A percentile compares a stretch with the other conserved stretches of the same genome.
Evolutionary conservation across 2,329 filamentous ascomycete genomes (phyloP).

Genomic region (Escovopsis sp.): DNA sequence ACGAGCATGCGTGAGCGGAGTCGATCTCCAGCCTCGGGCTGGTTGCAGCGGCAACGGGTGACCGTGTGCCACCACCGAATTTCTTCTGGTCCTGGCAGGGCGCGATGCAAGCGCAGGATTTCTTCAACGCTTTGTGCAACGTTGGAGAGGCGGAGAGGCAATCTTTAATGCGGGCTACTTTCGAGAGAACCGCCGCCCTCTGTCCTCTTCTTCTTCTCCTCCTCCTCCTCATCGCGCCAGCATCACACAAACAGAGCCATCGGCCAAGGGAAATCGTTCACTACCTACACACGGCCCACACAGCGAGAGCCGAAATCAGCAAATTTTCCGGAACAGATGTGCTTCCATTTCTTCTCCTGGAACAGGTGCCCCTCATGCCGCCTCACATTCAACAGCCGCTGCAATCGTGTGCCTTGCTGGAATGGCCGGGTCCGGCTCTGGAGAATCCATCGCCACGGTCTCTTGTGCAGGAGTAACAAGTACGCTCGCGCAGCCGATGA

Average conservation of each 20-base stretch:
- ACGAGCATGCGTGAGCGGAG: constrained; percentile 16
- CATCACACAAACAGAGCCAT: not conserved
- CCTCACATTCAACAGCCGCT: constrained; percentile 6
- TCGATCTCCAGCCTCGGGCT: not conserved
- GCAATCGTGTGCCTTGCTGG: constrained; percentile 10
- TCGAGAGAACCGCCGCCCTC: too few species aligned
- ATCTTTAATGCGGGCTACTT: too few species aligned
- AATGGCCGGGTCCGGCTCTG: constrained; percentile 6
- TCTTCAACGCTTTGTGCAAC: too few species aligned
- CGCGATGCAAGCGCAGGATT: too few species aligned
- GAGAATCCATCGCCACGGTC: constrained; percentile 6
- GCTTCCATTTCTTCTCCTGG: constrained; percentile 7
- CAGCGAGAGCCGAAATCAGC: too few species aligned
- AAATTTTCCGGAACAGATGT: constrained; percentile 2
- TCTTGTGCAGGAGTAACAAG: constrained; percentile 5
- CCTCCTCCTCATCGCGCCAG: not conserved
- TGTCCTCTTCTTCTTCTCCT: too few species aligned
- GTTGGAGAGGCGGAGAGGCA: too few species aligned
- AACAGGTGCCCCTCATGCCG: constrained; percentile 8
- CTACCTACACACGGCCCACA: not conserved
- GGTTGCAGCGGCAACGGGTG: not conserved
- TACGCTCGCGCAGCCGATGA: constrained; percentile 6
- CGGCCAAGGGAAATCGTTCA: constrained; percentile 1
- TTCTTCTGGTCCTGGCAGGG: too few species aligned
- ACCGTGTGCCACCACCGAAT: not conserved